These are phyloP conservation scores for Priceomyces castillae DNA, from an alignment of 805 yeast genomes.

Conservation along the genomic window DNA sequence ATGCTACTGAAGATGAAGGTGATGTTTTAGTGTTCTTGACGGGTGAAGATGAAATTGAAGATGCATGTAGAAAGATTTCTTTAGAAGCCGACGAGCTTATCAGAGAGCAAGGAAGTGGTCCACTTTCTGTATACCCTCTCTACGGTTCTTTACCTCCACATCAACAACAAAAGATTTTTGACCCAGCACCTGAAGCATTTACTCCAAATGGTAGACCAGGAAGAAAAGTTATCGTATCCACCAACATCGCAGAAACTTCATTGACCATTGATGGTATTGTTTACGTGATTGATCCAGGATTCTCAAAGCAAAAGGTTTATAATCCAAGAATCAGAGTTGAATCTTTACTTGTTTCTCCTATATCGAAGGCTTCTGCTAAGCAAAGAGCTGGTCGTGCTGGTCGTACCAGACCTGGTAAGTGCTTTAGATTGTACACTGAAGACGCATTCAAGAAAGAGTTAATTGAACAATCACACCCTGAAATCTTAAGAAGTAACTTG, in stretches of 20 bases:
- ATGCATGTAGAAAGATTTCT: conserved; percentile 85
- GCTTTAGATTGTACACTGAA: conserved; percentile 93
- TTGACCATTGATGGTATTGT: conserved; percentile 97
- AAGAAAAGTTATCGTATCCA: conserved; percentile 85
- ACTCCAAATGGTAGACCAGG: conserved; percentile 86
- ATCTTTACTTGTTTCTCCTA: conserved; percentile 89
- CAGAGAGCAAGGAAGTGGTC: conserved; percentile 90
- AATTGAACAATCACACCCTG: conserved; percentile 95
- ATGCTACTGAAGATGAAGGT: conserved; percentile 93
- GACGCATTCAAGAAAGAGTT: conserved; percentile 93
- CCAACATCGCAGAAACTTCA: conserved; percentile 97
- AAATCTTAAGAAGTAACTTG: conserved; percentile 85
- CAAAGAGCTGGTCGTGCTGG: conserved; percentile 99
- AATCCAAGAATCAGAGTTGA: conserved; percentile 96
- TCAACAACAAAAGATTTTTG: conserved; percentile 91
- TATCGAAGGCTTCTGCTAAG: conserved; percentile 95
- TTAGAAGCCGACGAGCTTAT: conserved; percentile 86
- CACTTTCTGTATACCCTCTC: conserved; percentile 83
- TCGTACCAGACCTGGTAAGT: conserved; percentile 97
- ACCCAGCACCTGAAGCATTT: conserved; percentile 78
- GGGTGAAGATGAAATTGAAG: conserved; percentile 98
- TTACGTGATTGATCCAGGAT: conserved; percentile 96
- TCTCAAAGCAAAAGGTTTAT: conserved; percentile 93
- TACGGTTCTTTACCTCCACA: conserved; percentile 96
- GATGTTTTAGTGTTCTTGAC: conserved; percentile 84